Base-by-base conservation (phyloP, 1,284 basidiomycete species). In the Moesziomyces antarcticus region DNA sequence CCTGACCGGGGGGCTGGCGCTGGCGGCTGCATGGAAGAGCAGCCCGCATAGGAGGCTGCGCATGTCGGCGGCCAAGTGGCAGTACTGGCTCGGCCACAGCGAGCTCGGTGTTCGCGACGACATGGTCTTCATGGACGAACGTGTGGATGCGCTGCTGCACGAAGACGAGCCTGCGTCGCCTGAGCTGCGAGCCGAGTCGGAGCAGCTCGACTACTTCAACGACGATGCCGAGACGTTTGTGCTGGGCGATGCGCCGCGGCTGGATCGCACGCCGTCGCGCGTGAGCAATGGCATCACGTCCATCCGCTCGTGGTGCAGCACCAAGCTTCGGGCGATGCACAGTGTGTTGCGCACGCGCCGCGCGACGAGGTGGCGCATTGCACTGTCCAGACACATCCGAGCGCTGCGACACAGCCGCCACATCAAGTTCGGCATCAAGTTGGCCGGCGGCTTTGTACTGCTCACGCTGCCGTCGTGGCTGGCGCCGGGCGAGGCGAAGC, bases 391-490 rank as follows among this genome's bases (percentile, higher is more conserved):
- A 7, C 11, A 21, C 10, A 35, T 79, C 11, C 55, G 52, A 3
- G 42, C 37, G 6, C 33, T 85, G n/a, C 84, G 83, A 50, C 84
- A 84, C 51, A 86, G 85, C 8, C 84, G 83, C 21, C 86, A 87
- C 71, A 75, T 85, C 16, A 80, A 82, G 24, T 86, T 86, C 52
- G 84, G 82, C 1, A 30, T 86, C 69, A 87, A 87, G 68, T 79
- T 87, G 16, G 82, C 85, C 0, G 48, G 82, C 0, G 87, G 86
- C 3, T 84, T 86, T 13, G 77, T 80, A 9, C 77, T 87, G 6
- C 73, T 87, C 1, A 80, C 84, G 7, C 54, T 87, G 3, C 86
- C 86, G 0, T 83, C 84, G 0, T 85, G 85, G 50, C 65, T 87
- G 8, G 44, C 54, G 7, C 56, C 50, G 4, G 53, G 44, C 5